Percentiles rank a stretch among this genome's conserved stretches.
phyloP scores from a whole-genome alignment of 169 alveolate genomes.

The Toxoplasma gondii region DNA sequence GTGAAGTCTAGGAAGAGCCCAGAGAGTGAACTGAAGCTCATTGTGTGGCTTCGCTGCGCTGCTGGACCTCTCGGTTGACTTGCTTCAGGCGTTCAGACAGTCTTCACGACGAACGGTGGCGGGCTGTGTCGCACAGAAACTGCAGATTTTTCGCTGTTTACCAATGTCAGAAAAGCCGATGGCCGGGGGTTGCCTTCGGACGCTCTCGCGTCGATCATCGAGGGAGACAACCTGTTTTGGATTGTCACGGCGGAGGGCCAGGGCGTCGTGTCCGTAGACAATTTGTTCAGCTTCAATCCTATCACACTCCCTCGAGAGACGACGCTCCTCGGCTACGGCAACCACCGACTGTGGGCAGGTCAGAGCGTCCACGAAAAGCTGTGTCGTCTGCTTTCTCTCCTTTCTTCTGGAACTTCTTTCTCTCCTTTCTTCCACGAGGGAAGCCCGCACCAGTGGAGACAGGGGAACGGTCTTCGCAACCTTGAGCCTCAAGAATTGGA shows the following conservation, averaged over 20 bases:
- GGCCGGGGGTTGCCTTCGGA: neutral
- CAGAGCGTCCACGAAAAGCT: neutral
- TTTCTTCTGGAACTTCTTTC: too few relatives aligned
- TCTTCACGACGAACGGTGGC: neutral
- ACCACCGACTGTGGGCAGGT: neutral
- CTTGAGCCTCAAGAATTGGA: too few relatives aligned
- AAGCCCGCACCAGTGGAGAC: too few relatives aligned
- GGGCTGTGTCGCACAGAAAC: neutral
- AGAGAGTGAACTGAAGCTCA: too few relatives aligned
- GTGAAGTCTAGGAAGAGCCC: too few relatives aligned
- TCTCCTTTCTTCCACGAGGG: too few relatives aligned
- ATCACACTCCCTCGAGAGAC: neutral
- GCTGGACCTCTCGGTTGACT: too few relatives aligned
- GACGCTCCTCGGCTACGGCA: neutral
- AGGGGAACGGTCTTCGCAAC: too few relatives aligned
- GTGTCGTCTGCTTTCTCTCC: too few relatives aligned
- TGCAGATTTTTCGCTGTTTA: neutral
- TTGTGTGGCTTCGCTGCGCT: too few relatives aligned
- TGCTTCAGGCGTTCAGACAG: neutral
- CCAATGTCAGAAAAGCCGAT: neutral
- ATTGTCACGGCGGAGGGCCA: neutral
- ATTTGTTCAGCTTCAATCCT: neutral
- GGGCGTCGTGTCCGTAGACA: neutral
- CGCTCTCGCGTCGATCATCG: neutral
- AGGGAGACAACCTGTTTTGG: constrained; percentile 15